Conservation (phyloP, 331 rosid species). For the Acacia concinna region DNA sequence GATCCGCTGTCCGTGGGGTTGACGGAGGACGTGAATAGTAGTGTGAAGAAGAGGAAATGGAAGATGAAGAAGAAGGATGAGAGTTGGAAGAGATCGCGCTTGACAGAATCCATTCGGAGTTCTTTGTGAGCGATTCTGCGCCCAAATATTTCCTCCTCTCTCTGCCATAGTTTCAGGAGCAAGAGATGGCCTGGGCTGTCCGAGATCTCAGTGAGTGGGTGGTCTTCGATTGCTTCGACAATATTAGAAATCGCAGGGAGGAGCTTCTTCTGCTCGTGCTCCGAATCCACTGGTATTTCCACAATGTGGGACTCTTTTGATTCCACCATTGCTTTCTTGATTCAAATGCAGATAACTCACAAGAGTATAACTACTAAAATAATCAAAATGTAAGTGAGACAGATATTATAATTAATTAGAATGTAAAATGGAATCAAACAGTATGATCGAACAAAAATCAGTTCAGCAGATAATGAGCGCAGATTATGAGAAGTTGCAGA, state of each 20-base stretch:
- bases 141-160: constrained; percentile 70
- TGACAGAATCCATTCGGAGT: constrained; percentile 51
- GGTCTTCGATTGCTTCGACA: constrained; percentile 71
- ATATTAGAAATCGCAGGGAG: constrained; percentile 33
- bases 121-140: constrained; percentile 51
- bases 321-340: constrained; percentile 53
- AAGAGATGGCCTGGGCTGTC: constrained; percentile 78
- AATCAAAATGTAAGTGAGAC: neutral
- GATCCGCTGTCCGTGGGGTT: constrained; percentile 6
- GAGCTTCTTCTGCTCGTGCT: constrained; percentile 45
- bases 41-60: constrained; percentile 62
- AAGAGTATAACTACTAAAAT: neutral
- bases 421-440: neutral
- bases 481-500: neutral
- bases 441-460: neutral
- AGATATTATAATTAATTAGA: neutral
- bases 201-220: constrained; percentile 76
- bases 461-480: neutral
- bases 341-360: neutral
- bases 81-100: constrained; percentile 65
- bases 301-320: constrained; percentile 57
- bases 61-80: constrained; percentile 68
- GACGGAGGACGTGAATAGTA: constrained; percentile 63
- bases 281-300: constrained; percentile 75
- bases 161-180: constrained; percentile 84